These are phyloP conservation scores for Ogataea hybrid DNA, from an alignment of 1,139 yeast species.

Conservation along the genomic window DNA sequence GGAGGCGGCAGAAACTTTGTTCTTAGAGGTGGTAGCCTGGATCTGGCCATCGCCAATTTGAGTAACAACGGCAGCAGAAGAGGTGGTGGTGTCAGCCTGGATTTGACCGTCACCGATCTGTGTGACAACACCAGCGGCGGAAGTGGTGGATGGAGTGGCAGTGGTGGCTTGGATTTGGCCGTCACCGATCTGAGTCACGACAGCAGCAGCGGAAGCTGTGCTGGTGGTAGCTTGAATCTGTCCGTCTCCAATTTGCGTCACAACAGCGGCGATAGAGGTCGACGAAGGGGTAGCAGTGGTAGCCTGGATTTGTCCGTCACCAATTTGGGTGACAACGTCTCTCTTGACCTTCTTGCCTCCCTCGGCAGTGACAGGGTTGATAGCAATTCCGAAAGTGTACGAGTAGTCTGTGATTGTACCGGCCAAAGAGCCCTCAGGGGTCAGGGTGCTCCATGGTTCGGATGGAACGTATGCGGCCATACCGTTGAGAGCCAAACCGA, in stretches of 20 bases:
- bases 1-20: conserved; percentile 31
- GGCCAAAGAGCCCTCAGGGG: conserved; percentile 55
- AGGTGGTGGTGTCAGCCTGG: conserved; percentile 39
- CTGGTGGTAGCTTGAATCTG: conserved; percentile 37
- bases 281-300: conserved; percentile 22
- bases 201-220: conserved; percentile 30
- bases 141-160: conserved; percentile 29
- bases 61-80: conserved; percentile 34
- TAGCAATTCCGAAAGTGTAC: conserved; percentile 67
- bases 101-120: conserved; percentile 65
- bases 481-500: conserved; percentile 44
- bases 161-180: conserved; percentile 47
- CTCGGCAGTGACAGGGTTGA: conserved; percentile 45
- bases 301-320: conserved; percentile 44
- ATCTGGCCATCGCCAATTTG: conserved; percentile 38
- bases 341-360: conserved; percentile 25
- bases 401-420: conserved; percentile 65
- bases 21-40: conserved; percentile 34
- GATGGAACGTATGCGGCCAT: conserved; percentile 67
- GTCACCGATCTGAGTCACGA: conserved; percentile 43
- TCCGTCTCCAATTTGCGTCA: conserved; percentile 36
- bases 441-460: conserved; percentile 72
- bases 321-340: conserved; percentile 39
- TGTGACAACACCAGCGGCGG: conserved; percentile 38
- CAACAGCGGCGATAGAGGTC: conserved; percentile 25